Conservation (phyloP, 2,329 filamentous ascomycete species). For the Ilyonectria sp. region DNA sequence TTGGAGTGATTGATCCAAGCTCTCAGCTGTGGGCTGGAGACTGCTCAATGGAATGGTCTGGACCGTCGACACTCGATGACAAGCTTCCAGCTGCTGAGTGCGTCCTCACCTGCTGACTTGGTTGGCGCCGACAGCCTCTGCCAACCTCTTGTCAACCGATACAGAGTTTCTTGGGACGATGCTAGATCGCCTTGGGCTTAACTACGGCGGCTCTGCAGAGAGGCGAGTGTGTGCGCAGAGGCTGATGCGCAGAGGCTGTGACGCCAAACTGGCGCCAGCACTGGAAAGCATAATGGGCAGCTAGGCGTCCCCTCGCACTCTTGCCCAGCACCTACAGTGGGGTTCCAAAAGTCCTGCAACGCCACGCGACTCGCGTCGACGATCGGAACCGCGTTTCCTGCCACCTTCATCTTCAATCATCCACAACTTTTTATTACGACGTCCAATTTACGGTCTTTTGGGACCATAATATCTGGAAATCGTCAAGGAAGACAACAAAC, state of each 20-base stretch:
- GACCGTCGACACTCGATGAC: neutral
- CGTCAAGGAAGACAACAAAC: too few relatives aligned
- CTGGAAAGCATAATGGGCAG: conserved; percentile 9
- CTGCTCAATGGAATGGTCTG: conserved; percentile 12
- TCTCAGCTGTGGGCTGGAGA: neutral
- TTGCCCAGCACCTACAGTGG: too few relatives aligned
- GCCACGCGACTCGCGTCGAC: too few relatives aligned
- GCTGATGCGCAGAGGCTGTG: neutral
- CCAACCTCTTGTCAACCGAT: conserved; percentile 12
- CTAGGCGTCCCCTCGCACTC: conserved; percentile 1
- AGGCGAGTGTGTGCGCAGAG: neutral
- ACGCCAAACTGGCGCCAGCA: conserved; percentile 14
- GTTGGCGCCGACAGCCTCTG: conserved; percentile 9
- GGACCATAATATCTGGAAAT: too few relatives aligned
- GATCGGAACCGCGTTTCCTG: too few relatives aligned
- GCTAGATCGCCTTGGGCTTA: conserved; percentile 19
- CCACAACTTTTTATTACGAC: too few relatives aligned
- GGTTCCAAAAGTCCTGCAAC: too few relatives aligned
- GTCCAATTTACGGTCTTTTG: too few relatives aligned
- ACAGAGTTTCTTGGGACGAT: conserved; percentile 27
- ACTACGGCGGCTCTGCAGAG: conserved; percentile 17
- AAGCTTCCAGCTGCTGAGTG: neutral
- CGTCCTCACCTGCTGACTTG: neutral
- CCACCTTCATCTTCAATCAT: too few relatives aligned
- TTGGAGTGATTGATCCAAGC: conserved; percentile 2